Evolutionary conservation across 2,329 filamentous ascomycete species (phyloP).

Genomic region (Penicillium palitans): DNA sequence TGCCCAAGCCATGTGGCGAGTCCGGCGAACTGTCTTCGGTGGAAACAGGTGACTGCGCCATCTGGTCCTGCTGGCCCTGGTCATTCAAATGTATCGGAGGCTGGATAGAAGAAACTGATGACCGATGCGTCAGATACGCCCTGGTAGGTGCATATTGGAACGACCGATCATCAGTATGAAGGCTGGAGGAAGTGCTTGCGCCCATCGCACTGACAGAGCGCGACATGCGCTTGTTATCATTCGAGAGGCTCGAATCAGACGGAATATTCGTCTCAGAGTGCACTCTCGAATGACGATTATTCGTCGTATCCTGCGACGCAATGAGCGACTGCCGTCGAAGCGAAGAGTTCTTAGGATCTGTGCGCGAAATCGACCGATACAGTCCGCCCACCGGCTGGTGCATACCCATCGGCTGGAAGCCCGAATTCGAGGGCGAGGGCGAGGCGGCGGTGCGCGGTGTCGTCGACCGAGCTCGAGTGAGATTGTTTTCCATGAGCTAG

Average conservation of each 20-base stretch:
- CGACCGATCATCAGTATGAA: constrained; percentile 35
- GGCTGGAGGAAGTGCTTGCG: constrained; percentile 34
- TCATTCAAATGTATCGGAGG: constrained; percentile 9
- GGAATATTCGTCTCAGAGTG: constrained; percentile 62
- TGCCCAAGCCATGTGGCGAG: constrained; percentile 30
- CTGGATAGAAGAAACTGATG: constrained; percentile 45
- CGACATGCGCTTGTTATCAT: constrained; percentile 48
- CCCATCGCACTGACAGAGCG: constrained; percentile 64
- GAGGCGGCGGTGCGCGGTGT: constrained; percentile 59
- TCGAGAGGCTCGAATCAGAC: constrained; percentile 33
- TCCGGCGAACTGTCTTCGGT: constrained; percentile 22
- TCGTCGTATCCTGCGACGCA: constrained; percentile 36
- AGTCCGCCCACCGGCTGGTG: constrained; percentile 43
- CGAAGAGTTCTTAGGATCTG: constrained; percentile 48
- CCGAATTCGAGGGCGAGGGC: constrained; percentile 32
- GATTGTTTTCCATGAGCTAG: constrained; percentile 90
- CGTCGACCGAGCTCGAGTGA: constrained; percentile 73
- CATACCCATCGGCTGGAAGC: constrained; percentile 31
- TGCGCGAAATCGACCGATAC: constrained; percentile 44
- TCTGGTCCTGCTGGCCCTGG: constrained; percentile 10
- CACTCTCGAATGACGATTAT: constrained; percentile 58
- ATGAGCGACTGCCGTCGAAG: constrained; percentile 44
- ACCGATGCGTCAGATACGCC: constrained; percentile 35
- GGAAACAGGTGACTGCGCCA: constrained; percentile 7
- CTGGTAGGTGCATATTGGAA: constrained; percentile 36